These are phyloP conservation scores for Mycena filopes DNA, from an alignment of 768 basidiomycete species.

Conservation along the genomic window DNA sequence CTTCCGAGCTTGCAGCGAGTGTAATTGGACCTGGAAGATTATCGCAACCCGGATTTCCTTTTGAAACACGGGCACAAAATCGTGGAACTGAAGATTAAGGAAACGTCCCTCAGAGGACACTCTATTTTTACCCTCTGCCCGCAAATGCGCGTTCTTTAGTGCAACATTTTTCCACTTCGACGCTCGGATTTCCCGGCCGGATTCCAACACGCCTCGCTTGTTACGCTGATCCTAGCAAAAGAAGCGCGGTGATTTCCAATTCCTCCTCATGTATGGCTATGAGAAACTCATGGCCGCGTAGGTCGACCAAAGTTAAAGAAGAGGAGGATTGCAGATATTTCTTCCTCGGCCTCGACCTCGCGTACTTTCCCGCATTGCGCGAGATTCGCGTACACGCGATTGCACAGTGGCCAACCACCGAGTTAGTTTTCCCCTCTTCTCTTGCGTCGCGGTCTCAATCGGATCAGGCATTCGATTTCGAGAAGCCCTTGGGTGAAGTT, in stretches of 20 bases:
- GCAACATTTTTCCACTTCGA: too few species aligned
- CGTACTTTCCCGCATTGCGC: background rate
- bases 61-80: background rate
- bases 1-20: background rate
- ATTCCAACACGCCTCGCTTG: too few species aligned
- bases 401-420: background rate
- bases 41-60: background rate
- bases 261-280: background rate
- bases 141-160: background rate
- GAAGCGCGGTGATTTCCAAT: background rate
- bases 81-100: background rate
- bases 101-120: background rate
- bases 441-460: background rate
- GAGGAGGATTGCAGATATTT: background rate
- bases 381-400: background rate
- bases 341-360: background rate
- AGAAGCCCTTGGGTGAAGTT: background rate
- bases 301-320: background rate
- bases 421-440: background rate
- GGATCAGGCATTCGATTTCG: background rate
- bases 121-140: background rate
- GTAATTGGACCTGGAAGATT: background rate
- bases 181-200: too few species aligned
- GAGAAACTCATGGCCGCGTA: background rate
- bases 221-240: background rate